phyloP scores from a whole-genome alignment of 768 basidiomycete genomes.

The Exsudoporus frostii region DNA sequence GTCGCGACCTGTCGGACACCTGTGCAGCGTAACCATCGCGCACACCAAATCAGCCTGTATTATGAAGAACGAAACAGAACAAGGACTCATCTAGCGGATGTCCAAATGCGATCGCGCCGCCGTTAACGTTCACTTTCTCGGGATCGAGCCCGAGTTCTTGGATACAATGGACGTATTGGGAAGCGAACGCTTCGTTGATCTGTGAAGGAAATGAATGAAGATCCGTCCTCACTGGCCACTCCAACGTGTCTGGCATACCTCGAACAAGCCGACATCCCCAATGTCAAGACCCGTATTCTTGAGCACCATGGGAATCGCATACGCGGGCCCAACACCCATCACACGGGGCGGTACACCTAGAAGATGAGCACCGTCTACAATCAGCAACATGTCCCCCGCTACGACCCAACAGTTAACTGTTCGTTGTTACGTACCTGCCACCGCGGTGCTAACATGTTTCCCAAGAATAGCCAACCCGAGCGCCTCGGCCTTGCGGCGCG shows the following conservation, averaged over 20 bases:
- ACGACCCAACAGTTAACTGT: too few species aligned
- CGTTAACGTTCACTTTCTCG: conserved; percentile 83
- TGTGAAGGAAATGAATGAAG: conserved; percentile 24
- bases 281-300: conserved; percentile 61
- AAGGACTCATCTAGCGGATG: conserved; percentile 72
- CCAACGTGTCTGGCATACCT: conserved; percentile 40
- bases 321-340: conserved; percentile 85
- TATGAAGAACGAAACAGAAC: not conserved
- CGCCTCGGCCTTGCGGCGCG: conserved; percentile 70
- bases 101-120: conserved; percentile 86
- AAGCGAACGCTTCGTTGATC: conserved; percentile 93
- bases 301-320: conserved; percentile 79
- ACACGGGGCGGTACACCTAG: conserved; percentile 72
- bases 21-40: conserved; percentile 58
- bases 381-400: not conserved
- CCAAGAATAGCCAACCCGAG: conserved; percentile 72
- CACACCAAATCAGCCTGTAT: conserved; percentile 8
- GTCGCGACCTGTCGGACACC: conserved; percentile 84
- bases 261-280: conserved; percentile 75
- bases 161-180: conserved; percentile 73
- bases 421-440: conserved; percentile 48
- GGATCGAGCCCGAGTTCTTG: conserved; percentile 59
- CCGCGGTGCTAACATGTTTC: conserved; percentile 71
- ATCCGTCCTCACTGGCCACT: not conserved
- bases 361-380: not conserved